Percentiles rank a stretch among this genome's conserved stretches.
These are phyloP conservation scores for Suhomyces xylopsoci DNA, from an alignment of 805 yeast genomes.

Conservation along the genomic window DNA sequence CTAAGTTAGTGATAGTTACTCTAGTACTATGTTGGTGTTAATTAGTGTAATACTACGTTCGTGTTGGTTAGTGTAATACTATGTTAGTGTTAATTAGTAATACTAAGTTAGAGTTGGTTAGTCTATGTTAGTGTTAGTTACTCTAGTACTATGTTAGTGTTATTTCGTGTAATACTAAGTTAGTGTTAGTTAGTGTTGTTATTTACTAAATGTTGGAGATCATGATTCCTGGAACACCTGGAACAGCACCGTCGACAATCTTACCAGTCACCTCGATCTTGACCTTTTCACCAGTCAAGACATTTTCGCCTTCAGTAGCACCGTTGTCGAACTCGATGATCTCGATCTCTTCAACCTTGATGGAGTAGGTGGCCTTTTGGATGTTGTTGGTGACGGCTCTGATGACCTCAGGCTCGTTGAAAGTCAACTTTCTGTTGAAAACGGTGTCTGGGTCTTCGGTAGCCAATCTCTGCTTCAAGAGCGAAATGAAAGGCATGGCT, in stretches of 20 bases:
- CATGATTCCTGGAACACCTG: slow-evolving; percentile 88
- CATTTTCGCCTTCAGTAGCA: slow-evolving; percentile 56
- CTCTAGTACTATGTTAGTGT: too few species aligned
- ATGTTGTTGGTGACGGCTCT: slow-evolving; percentile 54
- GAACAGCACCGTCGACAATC: slow-evolving; percentile 78
- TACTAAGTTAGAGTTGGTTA: too few species aligned
- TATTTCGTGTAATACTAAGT: too few species aligned
- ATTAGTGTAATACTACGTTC: too few species aligned
- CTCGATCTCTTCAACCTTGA: slow-evolving; percentile 51
- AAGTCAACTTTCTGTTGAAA: slow-evolving; percentile 84
- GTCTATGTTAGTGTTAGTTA: too few species aligned
- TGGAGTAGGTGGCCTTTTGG: slow-evolving; percentile 60
- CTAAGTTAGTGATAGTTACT: too few species aligned
- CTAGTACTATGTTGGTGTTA: too few species aligned
- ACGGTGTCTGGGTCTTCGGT: slow-evolving; percentile 71
- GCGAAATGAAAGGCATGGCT: slow-evolving; percentile 95
- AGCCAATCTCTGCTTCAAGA: slow-evolving; percentile 75
- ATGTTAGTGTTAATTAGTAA: too few species aligned
- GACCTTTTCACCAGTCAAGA: slow-evolving; percentile 66
- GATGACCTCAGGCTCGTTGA: slow-evolving; percentile 70
- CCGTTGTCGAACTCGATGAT: slow-evolving; percentile 66
- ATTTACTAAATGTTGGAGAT: slow-evolving; percentile 53
- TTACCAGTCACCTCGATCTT: slow-evolving; percentile 64
- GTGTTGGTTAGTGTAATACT: too few species aligned
- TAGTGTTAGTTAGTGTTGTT: too few species aligned